phyloP scores from a whole-genome alignment of 495 filamentous ascomycete species.

The Lasiosphaeriaceae sp. region DNA sequence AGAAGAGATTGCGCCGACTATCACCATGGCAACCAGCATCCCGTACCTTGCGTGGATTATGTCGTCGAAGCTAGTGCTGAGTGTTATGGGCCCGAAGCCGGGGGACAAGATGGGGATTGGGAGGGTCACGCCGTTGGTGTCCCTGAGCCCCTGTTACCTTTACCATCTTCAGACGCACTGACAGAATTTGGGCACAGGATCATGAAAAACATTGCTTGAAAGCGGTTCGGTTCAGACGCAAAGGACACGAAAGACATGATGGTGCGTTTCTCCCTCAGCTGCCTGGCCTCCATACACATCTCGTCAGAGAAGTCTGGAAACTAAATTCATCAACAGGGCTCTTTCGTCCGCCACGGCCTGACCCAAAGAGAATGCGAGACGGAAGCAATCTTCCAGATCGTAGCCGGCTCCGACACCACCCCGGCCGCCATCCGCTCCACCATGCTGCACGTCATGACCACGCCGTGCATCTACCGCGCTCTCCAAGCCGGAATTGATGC shows the following conservation, averaged over 20 bases:
- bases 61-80: background rate
- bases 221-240: background rate
- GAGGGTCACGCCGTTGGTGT: background rate
- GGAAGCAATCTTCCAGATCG: slow-evolving; percentile 18
- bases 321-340: background rate
- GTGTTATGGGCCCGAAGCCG: background rate
- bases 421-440: slow-evolving; percentile 52
- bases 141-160: no score
- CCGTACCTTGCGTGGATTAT: background rate
- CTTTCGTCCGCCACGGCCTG: slow-evolving; percentile 2
- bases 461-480: slow-evolving; percentile 42
- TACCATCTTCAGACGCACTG: no score
- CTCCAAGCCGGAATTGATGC: slow-evolving; percentile 55
- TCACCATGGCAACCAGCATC: background rate
- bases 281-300: background rate
- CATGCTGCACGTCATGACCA: slow-evolving; percentile 47
- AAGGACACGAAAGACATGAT: background rate
- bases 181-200: no score
- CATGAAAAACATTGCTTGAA: no score
- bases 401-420: slow-evolving; percentile 64
- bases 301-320: no score
- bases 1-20: background rate
- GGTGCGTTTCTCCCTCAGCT: background rate
- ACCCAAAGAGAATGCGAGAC: background rate
- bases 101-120: background rate